Evolutionary conservation across 1,139 yeast genomes (phyloP), one percentile per base, ranked within the genome.

Genomic region (Sugiyamaella xylanicola): DNA sequence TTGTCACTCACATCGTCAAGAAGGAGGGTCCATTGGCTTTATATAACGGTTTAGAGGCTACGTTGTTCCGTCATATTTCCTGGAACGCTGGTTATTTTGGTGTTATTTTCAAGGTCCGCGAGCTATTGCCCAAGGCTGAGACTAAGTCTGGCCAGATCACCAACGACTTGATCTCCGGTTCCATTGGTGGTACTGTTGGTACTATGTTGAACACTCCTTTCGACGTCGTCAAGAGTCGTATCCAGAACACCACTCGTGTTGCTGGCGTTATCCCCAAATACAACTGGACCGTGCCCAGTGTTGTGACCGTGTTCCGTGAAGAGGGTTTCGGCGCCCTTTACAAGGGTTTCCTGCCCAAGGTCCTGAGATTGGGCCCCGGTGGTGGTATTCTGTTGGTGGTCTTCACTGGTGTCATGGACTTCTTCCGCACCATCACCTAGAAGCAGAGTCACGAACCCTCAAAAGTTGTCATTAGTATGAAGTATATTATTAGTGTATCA

Each of bases 71-170:
- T 81, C 99, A 93, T 72, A 82, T 89, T 61, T 77, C 84, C 62
- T 93, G 99, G 99, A 93, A 95, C 73, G 97, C 97, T 49, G 99
- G 99, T 59, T 93, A 95, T 77, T 93, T 93, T 71, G 99, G 99
- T 61, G 84, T 87, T 65, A 93, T 93, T 67, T 88, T 85, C 82
- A 96, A 90, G 76, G 86, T 90, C 57, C 83, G 96, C 74, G 70
- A 78, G 7, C 64, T 88, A 63, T 78, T 95, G 77, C 98, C 98
- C 64, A 77, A 81, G 72, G 91, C 97, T 48, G 81, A 83, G 62
- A 80, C 79, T 60, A 74, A 78, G 56, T 74, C 86, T 44, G 87
- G 88, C 68, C 85, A 90, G 77, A 87, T 95, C 55, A 74, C 85
- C 59, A 87, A 91, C 68, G 98, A 93, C 72, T 78, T 95, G 74